phyloP scores from a whole-genome alignment of 345 rosid species.

The Salix viminalis region DNA sequence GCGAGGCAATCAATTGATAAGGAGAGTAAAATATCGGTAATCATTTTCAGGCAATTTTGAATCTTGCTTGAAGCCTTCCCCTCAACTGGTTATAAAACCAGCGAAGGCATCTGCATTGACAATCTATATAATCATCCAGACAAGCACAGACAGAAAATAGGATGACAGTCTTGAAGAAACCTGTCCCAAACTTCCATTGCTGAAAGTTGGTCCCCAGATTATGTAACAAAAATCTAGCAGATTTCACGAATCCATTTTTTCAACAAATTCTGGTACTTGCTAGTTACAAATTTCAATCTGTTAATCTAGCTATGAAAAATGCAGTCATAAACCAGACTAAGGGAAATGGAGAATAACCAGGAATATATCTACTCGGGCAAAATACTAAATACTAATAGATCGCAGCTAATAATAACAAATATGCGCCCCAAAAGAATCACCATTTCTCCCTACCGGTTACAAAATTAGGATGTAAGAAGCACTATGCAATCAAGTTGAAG shows the following conservation, averaged over 20 bases:
- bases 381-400: background rate
- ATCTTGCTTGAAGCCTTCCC: background rate
- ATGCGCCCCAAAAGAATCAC: slow-evolving; percentile 46
- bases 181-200: background rate
- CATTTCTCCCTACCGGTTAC: slow-evolving; percentile 37
- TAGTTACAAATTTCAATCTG: slow-evolving; percentile 12
- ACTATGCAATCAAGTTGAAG: slow-evolving; percentile 9
- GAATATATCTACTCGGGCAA: slow-evolving; percentile 1
- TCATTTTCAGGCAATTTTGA: background rate
- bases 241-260: background rate
- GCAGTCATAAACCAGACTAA: slow-evolving; percentile 13
- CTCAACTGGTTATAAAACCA: background rate
- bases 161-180: background rate
- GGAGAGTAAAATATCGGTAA: background rate
- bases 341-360: slow-evolving; percentile 14
- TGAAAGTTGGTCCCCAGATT: background rate
- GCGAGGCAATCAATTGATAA: background rate
- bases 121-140: background rate
- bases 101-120: background rate
- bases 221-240: background rate
- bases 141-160: background rate
- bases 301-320: slow-evolving; percentile 17
- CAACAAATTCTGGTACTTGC: slow-evolving; percentile 2
- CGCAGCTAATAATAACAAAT: slow-evolving; percentile 12
- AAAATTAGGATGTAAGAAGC: slow-evolving; percentile 43